Conservation (phyloP, 176 grass and related monocot species). For the Phragmites australis region DNA sequence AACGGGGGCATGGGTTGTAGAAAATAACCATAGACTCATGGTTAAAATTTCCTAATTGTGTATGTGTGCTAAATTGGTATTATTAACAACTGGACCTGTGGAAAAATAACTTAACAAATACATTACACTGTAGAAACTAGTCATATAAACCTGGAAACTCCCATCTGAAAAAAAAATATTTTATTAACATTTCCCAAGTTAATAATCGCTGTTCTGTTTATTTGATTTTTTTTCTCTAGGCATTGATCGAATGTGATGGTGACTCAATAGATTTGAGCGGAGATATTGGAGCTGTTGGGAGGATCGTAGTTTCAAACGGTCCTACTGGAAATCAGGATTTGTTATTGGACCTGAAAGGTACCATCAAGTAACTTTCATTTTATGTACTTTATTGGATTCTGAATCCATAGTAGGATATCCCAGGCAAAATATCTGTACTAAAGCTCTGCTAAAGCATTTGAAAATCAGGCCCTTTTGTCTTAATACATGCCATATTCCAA, state of each 20-base stretch:
- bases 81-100: conserved; percentile 8
- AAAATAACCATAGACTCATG: neutral
- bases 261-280: conserved; percentile 96
- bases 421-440: neutral
- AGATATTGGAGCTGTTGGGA: conserved; percentile 87
- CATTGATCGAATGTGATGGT: conserved; percentile 93
- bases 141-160: conserved; percentile 13
- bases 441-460: neutral
- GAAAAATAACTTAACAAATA: neutral
- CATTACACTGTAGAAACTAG: neutral
- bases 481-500: conserved; percentile 8
- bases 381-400: conserved; percentile 14
- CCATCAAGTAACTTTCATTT: neutral
- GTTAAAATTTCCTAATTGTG: neutral
- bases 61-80: neutral
- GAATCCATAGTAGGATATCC: neutral
- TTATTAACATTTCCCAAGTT: conserved; percentile 17
- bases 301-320: conserved; percentile 79
- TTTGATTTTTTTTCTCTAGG: conserved; percentile 63
- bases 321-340: conserved; percentile 70
- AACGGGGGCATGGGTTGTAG: too few species aligned
- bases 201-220: conserved; percentile 35
- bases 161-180: neutral
- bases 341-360: conserved; percentile 95
- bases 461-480: conserved; percentile 13